Base-by-base conservation (phyloP, 768 basidiomycete species). In the Auriscalpium vulgare region DNA sequence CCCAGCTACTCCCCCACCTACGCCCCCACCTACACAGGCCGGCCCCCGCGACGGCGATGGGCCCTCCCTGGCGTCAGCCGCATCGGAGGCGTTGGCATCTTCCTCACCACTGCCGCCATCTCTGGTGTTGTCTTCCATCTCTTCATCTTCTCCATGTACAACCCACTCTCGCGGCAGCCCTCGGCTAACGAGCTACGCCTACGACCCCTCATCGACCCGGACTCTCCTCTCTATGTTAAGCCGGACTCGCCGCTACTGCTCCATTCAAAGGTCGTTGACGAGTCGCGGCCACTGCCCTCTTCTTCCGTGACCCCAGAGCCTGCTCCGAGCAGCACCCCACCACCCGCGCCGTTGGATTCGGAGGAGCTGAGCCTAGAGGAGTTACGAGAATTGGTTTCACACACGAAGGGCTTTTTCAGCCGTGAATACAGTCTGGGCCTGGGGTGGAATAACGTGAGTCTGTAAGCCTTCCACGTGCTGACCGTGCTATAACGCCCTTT, bases 381-480 rank as follows among this genome's bases (percentile, higher is more conserved):
- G 21, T 54, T 78, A 14, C 63, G 59, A 43, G 65, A 63, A 23
- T 62, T 75, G 23, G 69, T 76, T 1, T 51, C 65, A n/a, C 59
- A 65, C 16, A 75, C 77, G 2, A 65, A 71, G 47, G 77, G 77
- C 4, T 78, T 67, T 54, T 77, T 74, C 59, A 68, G 69, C 19
- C 70, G 78, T 36, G 77, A 78, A 51, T 78, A 65, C 58, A 76
- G 71, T 50, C 64, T 77, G 54, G 70, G 69, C 3, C 62, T 78
- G 6, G 78, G 77, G 17, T 78, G 76, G 75, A 78, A 79, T 60
- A 78, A 78, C 47, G 75, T 77, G 36, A 56, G 75, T 62, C 10
- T 11, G 13, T 37, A 9, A 1, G 50, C 3, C 34, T 14, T 10
- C 43, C 8, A 19, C 1, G 34, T 17, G 10, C 47, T 37, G 40